Percentiles rank a stretch among this genome's conserved stretches.
Conservation (phyloP, 495 filamentous ascomycete genomes). For the Podospora conica region DNA sequence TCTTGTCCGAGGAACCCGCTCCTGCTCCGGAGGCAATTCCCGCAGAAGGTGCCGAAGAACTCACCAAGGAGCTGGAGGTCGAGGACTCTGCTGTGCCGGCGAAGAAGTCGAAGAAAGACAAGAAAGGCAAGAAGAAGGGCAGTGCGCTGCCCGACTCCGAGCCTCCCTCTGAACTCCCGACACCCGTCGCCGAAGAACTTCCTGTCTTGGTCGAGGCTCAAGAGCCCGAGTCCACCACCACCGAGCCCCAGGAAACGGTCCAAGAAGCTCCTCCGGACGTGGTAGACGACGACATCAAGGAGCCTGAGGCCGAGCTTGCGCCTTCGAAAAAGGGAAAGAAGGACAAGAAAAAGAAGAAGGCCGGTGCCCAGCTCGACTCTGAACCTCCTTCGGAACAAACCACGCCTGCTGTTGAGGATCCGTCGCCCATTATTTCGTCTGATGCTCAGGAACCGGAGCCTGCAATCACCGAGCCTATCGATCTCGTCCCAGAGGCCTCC, state of each 20-base stretch:
- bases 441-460: not conserved
- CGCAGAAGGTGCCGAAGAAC: not conserved
- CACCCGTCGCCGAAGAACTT: not conserved
- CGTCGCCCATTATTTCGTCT: not conserved
- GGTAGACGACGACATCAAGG: not conserved
- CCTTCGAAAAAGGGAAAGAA: conserved; percentile 22
- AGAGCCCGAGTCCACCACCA: not conserved
- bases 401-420: not conserved
- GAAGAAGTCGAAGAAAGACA: conserved; percentile 27
- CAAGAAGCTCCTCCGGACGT: not conserved
- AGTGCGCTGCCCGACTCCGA: not conserved
- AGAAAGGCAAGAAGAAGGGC: conserved; percentile 23
- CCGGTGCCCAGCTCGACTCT: conserved; percentile 1
- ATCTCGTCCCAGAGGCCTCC: not conserved
- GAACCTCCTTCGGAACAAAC: conserved; percentile 5
- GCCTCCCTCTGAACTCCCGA: not conserved
- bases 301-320: not conserved
- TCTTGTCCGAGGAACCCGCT: not conserved
- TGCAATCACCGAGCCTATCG: not conserved
- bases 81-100: conserved; percentile 5
- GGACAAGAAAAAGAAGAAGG: conserved; percentile 22
- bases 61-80: not conserved
- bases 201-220: not conserved
- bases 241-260: not conserved
- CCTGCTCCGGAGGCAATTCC: not conserved